Evolutionary conservation across 305 asterid species (phyloP).

Genomic region (Plantago lanceolata): DNA sequence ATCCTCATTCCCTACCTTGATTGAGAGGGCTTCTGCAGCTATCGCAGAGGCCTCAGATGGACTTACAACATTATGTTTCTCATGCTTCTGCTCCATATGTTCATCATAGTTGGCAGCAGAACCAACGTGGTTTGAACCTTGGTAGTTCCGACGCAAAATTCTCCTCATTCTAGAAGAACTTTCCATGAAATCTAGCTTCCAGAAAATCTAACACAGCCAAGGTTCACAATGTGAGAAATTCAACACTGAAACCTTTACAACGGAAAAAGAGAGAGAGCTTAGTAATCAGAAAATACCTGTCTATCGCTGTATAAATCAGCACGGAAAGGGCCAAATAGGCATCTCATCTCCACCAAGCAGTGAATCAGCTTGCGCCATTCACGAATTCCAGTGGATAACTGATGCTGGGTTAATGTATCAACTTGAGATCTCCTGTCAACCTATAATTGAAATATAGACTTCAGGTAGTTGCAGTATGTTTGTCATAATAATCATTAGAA

Average conservation of each 20-base stretch:
- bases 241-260: conserved; percentile 22
- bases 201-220: conserved; percentile 58
- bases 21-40: conserved; percentile 87
- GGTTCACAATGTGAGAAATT: conserved; percentile 21
- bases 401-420: conserved; percentile 69
- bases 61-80: conserved; percentile 49
- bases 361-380: conserved; percentile 97
- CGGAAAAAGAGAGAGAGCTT: conserved; percentile 19
- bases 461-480: conserved; percentile 21
- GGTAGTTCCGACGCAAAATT: conserved; percentile 76
- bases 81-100: conserved; percentile 42
- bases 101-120: conserved; percentile 95
- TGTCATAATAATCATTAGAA: conserved; percentile 18
- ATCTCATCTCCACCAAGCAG: conserved; percentile 78
- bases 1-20: conserved; percentile 65
- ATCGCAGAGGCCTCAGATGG: conserved; percentile 82
- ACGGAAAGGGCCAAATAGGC: conserved; percentile 88
- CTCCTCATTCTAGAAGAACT: conserved; percentile 94
- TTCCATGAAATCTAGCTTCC: conserved; percentile 94
- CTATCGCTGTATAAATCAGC: conserved; percentile 60
- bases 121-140: conserved; percentile 87
- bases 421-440: conserved; percentile 94
- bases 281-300: conserved; percentile 51
- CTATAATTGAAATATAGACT: conserved; percentile 38
- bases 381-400: conserved; percentile 74